Percentiles rank a stretch among this genome's conserved stretches.
phyloP scores from a whole-genome alignment of 768 basidiomycete species.

The Amanita muscaria region DNA sequence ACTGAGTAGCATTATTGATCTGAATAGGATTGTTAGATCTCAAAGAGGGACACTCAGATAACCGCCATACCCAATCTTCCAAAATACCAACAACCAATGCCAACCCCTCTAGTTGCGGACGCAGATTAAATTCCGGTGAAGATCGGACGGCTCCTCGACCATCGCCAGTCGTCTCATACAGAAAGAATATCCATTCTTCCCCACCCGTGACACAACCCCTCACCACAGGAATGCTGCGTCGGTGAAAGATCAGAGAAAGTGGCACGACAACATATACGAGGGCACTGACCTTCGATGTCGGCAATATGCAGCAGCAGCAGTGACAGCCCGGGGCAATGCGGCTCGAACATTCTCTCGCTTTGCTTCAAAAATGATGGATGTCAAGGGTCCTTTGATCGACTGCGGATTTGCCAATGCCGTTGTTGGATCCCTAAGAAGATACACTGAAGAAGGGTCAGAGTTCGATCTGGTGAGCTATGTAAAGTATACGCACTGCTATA shows the following conservation, averaged over 20 bases:
- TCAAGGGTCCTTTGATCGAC: slow-evolving; percentile 8
- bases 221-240: slow-evolving; percentile 6
- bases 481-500: slow-evolving; percentile 7
- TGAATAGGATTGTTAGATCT: too few relatives aligned
- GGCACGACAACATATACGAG: slow-evolving; percentile 3
- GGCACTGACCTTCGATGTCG: slow-evolving; percentile 6
- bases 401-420: slow-evolving; percentile 9
- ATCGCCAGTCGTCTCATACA: slow-evolving; percentile 6
- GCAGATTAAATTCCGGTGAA: slow-evolving; percentile 8
- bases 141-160: not conserved
- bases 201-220: slow-evolving; percentile 12
- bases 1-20: too few relatives aligned
- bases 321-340: slow-evolving; percentile 10
- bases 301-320: slow-evolving; percentile 13
- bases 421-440: slow-evolving; percentile 10
- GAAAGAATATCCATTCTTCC: slow-evolving; percentile 13
- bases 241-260: too few relatives aligned
- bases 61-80: slow-evolving; percentile 11
- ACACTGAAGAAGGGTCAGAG: slow-evolving; percentile 8
- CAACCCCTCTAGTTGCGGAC: slow-evolving; percentile 8
- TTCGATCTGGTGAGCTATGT: not conserved
- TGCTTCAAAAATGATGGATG: slow-evolving; percentile 14
- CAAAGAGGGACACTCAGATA: too few relatives aligned
- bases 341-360: slow-evolving; percentile 13
- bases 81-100: slow-evolving; percentile 11